Conservation (phyloP, 805 yeast species). For the Teunomyces stri region DNA sequence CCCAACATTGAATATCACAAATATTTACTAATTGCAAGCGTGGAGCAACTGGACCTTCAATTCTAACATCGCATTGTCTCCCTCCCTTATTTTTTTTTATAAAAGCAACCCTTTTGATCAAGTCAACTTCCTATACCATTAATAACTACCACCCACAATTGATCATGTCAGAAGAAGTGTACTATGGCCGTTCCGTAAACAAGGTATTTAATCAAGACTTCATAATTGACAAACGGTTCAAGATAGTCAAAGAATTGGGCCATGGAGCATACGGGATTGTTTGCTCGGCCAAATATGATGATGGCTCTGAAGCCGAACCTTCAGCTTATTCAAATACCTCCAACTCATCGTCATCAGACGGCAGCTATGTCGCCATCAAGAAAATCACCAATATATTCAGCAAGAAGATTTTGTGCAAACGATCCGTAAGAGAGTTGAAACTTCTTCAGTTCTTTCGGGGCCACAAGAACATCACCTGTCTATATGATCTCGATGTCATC, state of each 20-base stretch:
- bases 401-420: conserved; percentile 84
- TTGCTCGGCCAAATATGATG: conserved; percentile 88
- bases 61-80: not conserved
- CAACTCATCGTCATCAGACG: conserved; percentile 21
- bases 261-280: conserved; percentile 98
- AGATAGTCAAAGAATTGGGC: conserved; percentile 88
- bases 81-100: not conserved
- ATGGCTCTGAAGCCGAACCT: conserved; percentile 44
- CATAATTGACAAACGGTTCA: conserved; percentile 83
- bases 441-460: conserved; percentile 90
- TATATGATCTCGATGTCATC: conserved; percentile 91
- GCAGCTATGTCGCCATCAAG: conserved; percentile 78
- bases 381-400: conserved; percentile 93
- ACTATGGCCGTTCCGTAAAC: conserved; percentile 36
- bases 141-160: not conserved
- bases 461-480: conserved; percentile 92
- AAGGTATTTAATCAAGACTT: conserved; percentile 76
- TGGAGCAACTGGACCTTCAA: not conserved
- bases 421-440: conserved; percentile 89
- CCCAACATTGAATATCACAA: not conserved
- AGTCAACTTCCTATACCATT: not conserved
- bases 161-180: conserved; percentile 7
- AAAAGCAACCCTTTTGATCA: not conserved
- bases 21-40: not conserved
- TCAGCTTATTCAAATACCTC: conserved; percentile 5